Evolutionary conservation across 139 green algal species (phyloP).

Genomic region (Edaphochlamys debaryana): DNA sequence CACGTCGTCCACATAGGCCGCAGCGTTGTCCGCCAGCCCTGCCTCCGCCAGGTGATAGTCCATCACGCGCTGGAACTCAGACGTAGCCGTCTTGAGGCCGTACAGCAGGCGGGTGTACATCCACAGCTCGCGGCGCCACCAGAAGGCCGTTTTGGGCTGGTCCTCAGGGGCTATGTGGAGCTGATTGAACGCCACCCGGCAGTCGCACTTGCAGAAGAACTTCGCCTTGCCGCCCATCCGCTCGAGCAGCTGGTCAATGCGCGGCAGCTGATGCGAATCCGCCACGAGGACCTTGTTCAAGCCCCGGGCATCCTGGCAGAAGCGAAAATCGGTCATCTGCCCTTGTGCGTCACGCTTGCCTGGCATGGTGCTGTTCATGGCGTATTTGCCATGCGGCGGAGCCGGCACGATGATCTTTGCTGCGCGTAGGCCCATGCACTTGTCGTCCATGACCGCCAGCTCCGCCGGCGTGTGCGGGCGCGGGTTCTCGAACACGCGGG

Average conservation of each 20-base stretch:
- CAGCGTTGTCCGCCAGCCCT: too few relatives aligned
- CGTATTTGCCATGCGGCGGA: not conserved
- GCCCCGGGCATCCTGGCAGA: conserved; percentile 35
- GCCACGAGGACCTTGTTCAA: conserved; percentile 37
- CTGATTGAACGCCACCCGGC: conserved; percentile 44
- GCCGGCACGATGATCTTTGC: not conserved
- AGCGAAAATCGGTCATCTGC: conserved; percentile 3
- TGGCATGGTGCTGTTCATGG: not conserved
- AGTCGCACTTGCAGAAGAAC: conserved; percentile 44
- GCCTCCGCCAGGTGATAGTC: too few relatives aligned
- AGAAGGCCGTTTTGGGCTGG: conserved; percentile 34
- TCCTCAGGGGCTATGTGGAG: conserved; percentile 1
- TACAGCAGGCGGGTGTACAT: too few relatives aligned
- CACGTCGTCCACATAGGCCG: too few relatives aligned
- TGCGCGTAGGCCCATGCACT: not conserved
- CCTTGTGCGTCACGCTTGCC: not conserved
- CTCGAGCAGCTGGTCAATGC: not conserved
- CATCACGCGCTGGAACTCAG: too few relatives aligned
- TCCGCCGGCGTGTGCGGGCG: too few relatives aligned
- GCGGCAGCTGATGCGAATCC: conserved; percentile 25
- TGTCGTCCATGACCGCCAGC: too few relatives aligned
- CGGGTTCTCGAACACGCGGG: too few relatives aligned
- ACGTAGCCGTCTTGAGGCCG: too few relatives aligned
- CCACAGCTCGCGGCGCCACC: not conserved
- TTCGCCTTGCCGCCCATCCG: not conserved